These are phyloP conservation scores for Dianthus caryophyllus DNA, from an alignment of 148 eudicot genomes.

Conservation along the genomic window DNA sequence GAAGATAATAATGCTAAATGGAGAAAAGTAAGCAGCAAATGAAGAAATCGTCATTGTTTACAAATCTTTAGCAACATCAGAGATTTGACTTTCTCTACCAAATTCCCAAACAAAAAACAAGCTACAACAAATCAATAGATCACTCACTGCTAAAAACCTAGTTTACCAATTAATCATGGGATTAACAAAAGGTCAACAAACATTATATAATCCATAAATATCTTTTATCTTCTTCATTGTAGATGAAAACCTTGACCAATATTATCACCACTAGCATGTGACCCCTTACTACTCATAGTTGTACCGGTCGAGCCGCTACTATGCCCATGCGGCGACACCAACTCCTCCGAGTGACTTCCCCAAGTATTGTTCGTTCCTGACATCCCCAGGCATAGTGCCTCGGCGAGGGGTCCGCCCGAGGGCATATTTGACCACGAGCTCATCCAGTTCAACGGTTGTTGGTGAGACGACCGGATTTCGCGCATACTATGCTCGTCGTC, in stretches of 20 bases:
- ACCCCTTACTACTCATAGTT: constrained; percentile 22
- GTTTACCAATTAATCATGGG: not conserved
- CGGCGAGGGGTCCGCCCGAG: constrained; percentile 81
- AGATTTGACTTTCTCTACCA: not conserved
- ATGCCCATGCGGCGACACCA: constrained; percentile 39
- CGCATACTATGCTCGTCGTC: not conserved
- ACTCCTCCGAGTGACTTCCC: constrained; percentile 15
- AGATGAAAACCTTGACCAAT: constrained; percentile 7
- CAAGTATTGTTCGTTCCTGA: constrained; percentile 26
- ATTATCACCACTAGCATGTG: constrained; percentile 12
- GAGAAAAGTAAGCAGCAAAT: constrained; percentile 2
- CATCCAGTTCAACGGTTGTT: constrained; percentile 32
- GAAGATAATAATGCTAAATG: not conserved
- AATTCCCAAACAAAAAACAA: not conserved
- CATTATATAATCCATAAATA: too few relatives aligned
- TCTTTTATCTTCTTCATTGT: not conserved
- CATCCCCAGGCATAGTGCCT: constrained; percentile 72
- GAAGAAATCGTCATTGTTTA: not conserved
- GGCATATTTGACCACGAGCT: constrained; percentile 44
- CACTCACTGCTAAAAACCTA: not conserved
- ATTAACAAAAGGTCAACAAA: not conserved
- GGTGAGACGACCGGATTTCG: constrained; percentile 4
- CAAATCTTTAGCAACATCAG: not conserved
- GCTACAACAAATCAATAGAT: constrained; percentile 3
- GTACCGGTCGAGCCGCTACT: constrained; percentile 46